These are phyloP conservation scores for Trichophyton schoenleinii DNA, from an alignment of 2,329 filamentous ascomycete genomes.

Conservation along the genomic window DNA sequence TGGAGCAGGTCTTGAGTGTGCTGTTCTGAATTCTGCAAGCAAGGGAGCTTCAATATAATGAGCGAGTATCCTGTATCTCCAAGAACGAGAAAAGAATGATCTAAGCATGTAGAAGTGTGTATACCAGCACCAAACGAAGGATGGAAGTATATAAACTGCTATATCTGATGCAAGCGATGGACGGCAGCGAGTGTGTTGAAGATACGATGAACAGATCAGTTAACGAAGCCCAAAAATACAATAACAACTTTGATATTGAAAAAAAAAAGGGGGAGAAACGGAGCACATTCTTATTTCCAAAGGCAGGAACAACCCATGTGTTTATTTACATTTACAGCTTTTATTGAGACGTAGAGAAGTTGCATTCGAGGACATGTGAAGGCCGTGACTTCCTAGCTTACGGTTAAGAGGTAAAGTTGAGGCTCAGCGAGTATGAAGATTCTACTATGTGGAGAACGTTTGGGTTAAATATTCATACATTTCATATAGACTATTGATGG, in stretches of 20 bases:
- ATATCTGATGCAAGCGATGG: not conserved
- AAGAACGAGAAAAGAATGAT: not conserved
- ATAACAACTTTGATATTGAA: no score
- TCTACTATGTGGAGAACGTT: no score
- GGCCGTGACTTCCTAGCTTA: not conserved
- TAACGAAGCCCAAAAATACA: not conserved
- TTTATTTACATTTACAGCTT: not conserved
- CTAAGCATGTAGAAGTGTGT: not conserved
- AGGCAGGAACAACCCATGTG: not conserved
- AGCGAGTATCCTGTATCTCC: not conserved
- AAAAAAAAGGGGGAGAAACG: not conserved
- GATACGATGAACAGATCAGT: no score
- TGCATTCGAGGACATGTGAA: not conserved
- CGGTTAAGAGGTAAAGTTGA: not conserved
- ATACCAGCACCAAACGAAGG: not conserved
- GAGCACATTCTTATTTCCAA: not conserved
- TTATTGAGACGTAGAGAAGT: not conserved
- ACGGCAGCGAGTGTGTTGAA: not conserved
- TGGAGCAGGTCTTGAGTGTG: not conserved
- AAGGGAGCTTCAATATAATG: not conserved
- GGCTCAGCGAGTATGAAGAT: no score
- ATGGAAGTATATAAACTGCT: not conserved
- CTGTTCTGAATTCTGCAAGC: not conserved
- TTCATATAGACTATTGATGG: not conserved
- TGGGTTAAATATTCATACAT: no score